phyloP scores from a whole-genome alignment of 2,329 filamentous ascomycete genomes.

The Calonectria pseudoreteaudii region DNA sequence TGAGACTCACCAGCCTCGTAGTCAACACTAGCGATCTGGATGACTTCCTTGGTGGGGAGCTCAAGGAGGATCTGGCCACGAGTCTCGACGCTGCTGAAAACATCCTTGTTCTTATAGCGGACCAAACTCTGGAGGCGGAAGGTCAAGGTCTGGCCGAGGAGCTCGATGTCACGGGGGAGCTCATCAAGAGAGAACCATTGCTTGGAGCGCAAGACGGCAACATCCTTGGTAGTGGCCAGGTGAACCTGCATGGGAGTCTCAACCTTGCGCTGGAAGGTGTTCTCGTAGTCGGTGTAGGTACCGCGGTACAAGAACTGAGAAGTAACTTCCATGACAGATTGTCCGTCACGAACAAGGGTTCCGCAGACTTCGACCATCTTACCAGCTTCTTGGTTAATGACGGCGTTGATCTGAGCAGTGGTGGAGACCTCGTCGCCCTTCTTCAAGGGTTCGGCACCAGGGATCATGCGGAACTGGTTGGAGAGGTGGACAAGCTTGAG shows the following conservation, averaged over 20 bases:
- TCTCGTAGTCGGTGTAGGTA: constrained; percentile 91
- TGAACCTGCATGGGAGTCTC: constrained; percentile 96
- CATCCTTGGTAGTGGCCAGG: constrained; percentile 87
- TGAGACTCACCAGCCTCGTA: constrained; percentile 93
- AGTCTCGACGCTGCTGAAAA: constrained; percentile 93
- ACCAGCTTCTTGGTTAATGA: constrained; percentile 97
- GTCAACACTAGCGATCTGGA: constrained; percentile 96
- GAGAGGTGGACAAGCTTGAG: constrained; percentile 97
- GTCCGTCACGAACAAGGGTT: constrained; percentile 86
- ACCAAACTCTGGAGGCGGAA: constrained; percentile 95
- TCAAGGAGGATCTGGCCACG: constrained; percentile 93
- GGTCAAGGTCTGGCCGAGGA: constrained; percentile 91
- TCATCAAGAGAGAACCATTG: constrained; percentile 94
- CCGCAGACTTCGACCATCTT: constrained; percentile 99
- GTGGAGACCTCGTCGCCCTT: constrained; percentile 94
- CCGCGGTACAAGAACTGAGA: constrained; percentile 98
- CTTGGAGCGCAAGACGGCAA: constrained; percentile 94
- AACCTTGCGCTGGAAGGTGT: constrained; percentile 97
- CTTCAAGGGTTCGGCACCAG: constrained; percentile 93
- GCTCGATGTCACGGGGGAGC: constrained; percentile 77
- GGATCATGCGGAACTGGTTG: constrained; percentile 98
- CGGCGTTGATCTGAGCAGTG: constrained; percentile 94
- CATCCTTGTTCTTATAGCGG: constrained; percentile 92
- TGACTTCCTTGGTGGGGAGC: constrained; percentile 95
- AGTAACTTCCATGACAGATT: constrained; percentile 97